Conservation (phyloP, 2,329 filamentous ascomycete species). For the Colletotrichum incanum region DNA sequence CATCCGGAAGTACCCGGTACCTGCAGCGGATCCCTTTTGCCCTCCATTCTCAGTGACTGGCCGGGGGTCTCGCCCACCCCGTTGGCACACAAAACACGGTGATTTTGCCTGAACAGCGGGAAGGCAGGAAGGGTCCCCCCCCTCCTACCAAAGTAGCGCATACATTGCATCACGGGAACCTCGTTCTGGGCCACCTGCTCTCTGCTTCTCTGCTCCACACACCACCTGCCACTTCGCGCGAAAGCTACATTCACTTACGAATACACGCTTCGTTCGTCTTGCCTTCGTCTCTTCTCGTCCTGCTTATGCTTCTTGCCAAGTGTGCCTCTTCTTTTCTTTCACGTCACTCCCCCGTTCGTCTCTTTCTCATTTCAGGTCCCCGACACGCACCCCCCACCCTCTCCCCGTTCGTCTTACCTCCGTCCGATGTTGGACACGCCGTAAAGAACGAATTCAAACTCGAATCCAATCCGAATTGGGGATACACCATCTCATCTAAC, state of each 20-base stretch:
- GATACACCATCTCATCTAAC: background rate
- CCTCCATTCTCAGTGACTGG: background rate
- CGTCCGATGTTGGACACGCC: conserved; percentile 28
- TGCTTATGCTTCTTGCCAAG: background rate
- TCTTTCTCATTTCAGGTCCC: conserved; percentile 1
- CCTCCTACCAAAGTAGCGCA: conserved; percentile 5
- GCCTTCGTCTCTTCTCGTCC: background rate
- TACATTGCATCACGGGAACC: conserved; percentile 7
- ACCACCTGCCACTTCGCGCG: background rate
- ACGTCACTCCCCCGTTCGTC: background rate
- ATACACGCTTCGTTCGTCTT: conserved; percentile 4
- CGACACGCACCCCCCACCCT: background rate
- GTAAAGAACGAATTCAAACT: conserved; percentile 13
- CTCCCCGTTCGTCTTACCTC: background rate
- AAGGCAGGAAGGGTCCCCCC: background rate
- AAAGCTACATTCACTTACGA: background rate
- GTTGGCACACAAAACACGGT: background rate
- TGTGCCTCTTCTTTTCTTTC: background rate
- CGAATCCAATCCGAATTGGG: conserved; percentile 7
- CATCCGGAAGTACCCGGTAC: conserved; percentile 36
- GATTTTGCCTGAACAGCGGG: background rate
- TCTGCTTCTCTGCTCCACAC: conserved; percentile 8
- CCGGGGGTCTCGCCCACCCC: conserved; percentile 7
- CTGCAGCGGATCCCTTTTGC: conserved; percentile 5
- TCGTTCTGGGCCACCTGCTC: conserved; percentile 7